Evolutionary conservation across 164 flowering plant genomes (phyloP), one percentile per base, ranked within the genome.

Genomic region (Magnolia kwangsiensis): DNA sequence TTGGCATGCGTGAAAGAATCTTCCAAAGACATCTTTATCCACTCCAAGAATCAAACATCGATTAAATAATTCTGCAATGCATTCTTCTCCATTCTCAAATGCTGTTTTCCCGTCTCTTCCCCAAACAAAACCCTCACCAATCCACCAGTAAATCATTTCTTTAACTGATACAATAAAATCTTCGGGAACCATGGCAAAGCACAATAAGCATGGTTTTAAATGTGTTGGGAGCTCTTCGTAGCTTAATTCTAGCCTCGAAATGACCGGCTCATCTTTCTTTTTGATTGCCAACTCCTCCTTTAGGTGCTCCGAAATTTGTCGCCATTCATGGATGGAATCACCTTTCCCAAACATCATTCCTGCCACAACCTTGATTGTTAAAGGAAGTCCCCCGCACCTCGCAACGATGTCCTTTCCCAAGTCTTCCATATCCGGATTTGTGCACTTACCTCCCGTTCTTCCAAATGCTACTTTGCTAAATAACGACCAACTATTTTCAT

Each of bases 11-110:
- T 2, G 29, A 27, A 37, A 63, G 7, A 19, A 9, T 37, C n/a
- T 64, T 63, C 20, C 58, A 16, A 45, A 74, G 7, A 18, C 8
- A 16, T 74, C 76, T 23, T 19, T 20, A 2, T 49, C 29, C 18
- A 31, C 58, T 1, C 51, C 69, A 6, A 63, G 55, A 16, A 74
- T 24, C 50, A 74, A 74, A 74, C 76, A 63, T 7, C 58, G 68
- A 11, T n/a, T 58, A 23, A 64, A 61, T 49, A 74, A 59, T 37
- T 61, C 75, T 23, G 23, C 23, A 16, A 67, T 1, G 45, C 31
- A 67, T 67, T 67, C 70, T 27, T 67, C 51, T 69, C 72, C 72
- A 11, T 37, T 69, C 21, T 69, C 72, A 31, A 4, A 14, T 69
- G 72, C 72, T 4, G 51, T 14, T 37, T 69, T 69, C 21, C 37